These are phyloP conservation scores for Paxillus ammoniavirescens DNA, from an alignment of 768 basidiomycete genomes.

Conservation along the genomic window DNA sequence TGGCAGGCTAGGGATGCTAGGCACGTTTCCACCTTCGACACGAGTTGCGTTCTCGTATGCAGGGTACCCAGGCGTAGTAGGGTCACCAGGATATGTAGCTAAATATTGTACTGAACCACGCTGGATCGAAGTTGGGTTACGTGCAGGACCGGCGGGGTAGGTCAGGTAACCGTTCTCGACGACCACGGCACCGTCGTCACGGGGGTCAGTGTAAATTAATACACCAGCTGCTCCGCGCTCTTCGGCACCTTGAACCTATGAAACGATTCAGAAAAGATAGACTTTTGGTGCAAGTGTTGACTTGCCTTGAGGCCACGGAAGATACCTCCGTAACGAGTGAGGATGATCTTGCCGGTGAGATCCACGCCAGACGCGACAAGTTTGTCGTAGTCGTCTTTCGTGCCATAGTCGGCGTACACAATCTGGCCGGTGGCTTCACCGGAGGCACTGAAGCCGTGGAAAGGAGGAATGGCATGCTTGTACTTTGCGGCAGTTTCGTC, in stretches of 20 bases:
- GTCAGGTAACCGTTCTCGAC: slow-evolving; percentile 71
- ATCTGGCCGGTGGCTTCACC: slow-evolving; percentile 72
- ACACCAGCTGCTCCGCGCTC: slow-evolving; percentile 77
- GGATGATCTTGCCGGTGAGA: slow-evolving; percentile 73
- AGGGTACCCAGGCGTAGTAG: slow-evolving; percentile 86
- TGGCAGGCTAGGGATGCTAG: slow-evolving; percentile 83
- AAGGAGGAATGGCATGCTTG: slow-evolving; percentile 68
- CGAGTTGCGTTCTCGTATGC: slow-evolving; percentile 81
- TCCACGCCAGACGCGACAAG: slow-evolving; percentile 65
- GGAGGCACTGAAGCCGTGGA: slow-evolving; percentile 79
- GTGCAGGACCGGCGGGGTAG: slow-evolving; percentile 81
- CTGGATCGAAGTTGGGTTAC: slow-evolving; percentile 81
- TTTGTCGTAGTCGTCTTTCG: slow-evolving; percentile 64
- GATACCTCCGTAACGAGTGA: slow-evolving; percentile 71
- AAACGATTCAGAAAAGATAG: slow-evolving; percentile 7
- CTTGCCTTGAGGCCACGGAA: slow-evolving; percentile 85
- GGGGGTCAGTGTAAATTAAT: slow-evolving; percentile 83
- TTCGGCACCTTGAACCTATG: slow-evolving; percentile 76
- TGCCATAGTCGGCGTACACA: slow-evolving; percentile 81
- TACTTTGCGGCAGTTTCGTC: slow-evolving; percentile 75
- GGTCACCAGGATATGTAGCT: slow-evolving; percentile 68
- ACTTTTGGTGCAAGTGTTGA: slow-evolving; percentile 3
- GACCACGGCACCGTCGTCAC: slow-evolving; percentile 81
- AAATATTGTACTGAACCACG: slow-evolving; percentile 81
- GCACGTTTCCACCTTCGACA: slow-evolving; percentile 57